Percentiles rank a stretch among this genome's conserved stretches.
Evolutionary conservation across 768 basidiomycete species (phyloP).

Genomic region (Trametes cinnabarina): DNA sequence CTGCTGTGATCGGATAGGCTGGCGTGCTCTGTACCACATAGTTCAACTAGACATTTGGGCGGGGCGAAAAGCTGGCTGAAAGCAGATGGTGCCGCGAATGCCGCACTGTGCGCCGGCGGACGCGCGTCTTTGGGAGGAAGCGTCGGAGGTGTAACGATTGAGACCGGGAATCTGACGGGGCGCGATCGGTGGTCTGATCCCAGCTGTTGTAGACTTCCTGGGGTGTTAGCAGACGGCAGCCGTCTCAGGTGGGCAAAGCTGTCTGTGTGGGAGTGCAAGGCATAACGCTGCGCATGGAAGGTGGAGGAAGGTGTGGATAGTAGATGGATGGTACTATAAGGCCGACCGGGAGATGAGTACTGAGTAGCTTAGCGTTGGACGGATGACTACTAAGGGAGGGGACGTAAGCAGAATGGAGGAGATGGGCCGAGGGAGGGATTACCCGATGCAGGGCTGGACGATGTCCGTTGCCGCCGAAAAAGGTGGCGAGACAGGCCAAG

Average conservation of each 20-base stretch:
- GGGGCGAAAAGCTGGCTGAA: too few species aligned
- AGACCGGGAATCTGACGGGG: neutral
- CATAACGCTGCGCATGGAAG: neutral
- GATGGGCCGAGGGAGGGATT: conserved; percentile 9
- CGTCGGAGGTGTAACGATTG: too few species aligned
- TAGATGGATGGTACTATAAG: neutral
- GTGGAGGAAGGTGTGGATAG: neutral
- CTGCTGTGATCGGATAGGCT: conserved; percentile 8
- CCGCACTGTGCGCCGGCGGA: neutral
- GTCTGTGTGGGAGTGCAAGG: neutral
- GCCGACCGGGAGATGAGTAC: neutral
- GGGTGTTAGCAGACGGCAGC: neutral
- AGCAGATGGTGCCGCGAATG: too few species aligned
- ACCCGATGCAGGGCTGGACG: conserved; percentile 3
- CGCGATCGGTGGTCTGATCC: neutral
- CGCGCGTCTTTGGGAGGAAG: too few species aligned
- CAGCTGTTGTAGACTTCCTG: neutral
- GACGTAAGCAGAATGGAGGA: conserved; percentile 12
- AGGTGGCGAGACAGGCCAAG: neutral
- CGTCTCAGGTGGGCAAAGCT: neutral
- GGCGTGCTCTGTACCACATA: too few species aligned
- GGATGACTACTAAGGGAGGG: neutral
- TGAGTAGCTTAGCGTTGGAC: neutral
- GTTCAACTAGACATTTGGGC: too few species aligned
- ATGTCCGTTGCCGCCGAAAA: conserved; percentile 12